Evolutionary conservation across 148 eudicot species (phyloP), one percentile per base, ranked within the genome.

Genomic region (Cornus kousa): DNA sequence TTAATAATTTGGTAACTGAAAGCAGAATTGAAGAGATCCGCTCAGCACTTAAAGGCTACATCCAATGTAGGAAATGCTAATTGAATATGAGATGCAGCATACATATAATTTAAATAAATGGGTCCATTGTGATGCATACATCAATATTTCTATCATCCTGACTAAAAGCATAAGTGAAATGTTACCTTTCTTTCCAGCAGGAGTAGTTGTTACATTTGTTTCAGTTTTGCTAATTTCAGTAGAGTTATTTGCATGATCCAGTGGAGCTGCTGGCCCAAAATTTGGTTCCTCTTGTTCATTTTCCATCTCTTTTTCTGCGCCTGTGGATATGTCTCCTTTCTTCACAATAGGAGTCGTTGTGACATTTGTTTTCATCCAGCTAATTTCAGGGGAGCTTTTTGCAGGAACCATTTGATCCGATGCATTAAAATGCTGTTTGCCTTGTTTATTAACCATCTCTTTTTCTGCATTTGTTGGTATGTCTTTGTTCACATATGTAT

Each of bases 141-240:
- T 39, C 12, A 62, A 69, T 24, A 66, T 70, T 59, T 17, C 48
- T 28, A 32, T 22, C 19, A 39, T 69, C n/a, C 48, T 60, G 23
- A 67, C 62, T 67, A 76, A 65, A 67, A 66, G 39, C 71, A 48
- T 68, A 73, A 80, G 72, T 2, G 37, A 20, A 79, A 73, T 3
- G 68, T 17, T 80, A 80, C 82, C 82, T 80, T 40, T 69, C 64
- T 40, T 72, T 57, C 23, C 66, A 46, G 32, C 75, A 22, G 70
- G 20, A 75, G 65, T 20, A 2, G 3, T 60, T 60, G 16, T 17
- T 60, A 20, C 65, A 60, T 60, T 20, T 60, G 65, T 16, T 14
- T 60, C 65, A 60, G 22, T 62, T 4, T 62, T 62, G 4, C 24
- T n/a, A 5, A 17, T 62, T 19, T 62, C 4, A 53, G 19, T 53